Conservation (phyloP, 1,284 basidiomycete genomes). For the Sporisorium graminicola region DNA sequence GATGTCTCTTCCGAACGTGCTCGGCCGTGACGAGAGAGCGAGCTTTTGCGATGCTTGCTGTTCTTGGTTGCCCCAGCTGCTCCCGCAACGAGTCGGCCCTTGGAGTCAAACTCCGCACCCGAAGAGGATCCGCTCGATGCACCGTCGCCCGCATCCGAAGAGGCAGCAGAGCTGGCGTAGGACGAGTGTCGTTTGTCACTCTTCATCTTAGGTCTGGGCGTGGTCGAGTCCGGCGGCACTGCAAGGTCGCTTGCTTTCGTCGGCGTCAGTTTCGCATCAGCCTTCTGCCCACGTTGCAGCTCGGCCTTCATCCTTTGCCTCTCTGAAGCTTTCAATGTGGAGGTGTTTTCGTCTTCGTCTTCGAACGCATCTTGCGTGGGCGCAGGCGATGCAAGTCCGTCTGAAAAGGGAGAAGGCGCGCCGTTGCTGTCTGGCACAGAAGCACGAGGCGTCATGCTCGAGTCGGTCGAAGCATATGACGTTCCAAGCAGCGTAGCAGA, state of each 20-base stretch:
- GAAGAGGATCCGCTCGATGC: conserved; percentile 34
- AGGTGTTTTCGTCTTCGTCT: conserved; percentile 25
- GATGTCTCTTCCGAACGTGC: conserved; percentile 31
- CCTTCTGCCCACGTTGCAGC: conserved; percentile 19
- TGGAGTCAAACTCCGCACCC: conserved; percentile 31
- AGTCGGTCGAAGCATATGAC: conserved; percentile 49
- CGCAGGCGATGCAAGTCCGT: conserved; percentile 5
- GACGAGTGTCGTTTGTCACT: conserved; percentile 22
- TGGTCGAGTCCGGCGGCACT: conserved; percentile 7
- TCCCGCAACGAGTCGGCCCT: conserved; percentile 14
- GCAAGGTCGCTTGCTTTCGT: conserved; percentile 10
- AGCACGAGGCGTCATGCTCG: conserved; percentile 47
- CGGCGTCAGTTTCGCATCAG: conserved; percentile 20
- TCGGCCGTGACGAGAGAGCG: conserved; percentile 21
- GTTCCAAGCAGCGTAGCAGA: conserved; percentile 21
- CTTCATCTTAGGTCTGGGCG: conserved; percentile 26
- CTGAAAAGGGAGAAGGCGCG: conserved; percentile 6
- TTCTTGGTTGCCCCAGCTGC: conserved; percentile 2
- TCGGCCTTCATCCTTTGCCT: conserved; percentile 40
- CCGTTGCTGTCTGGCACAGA: conserved; percentile 20
- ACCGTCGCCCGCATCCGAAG: conserved; percentile 20
- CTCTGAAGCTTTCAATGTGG: conserved; percentile 55
- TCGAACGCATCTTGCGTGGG: conserved; percentile 2
- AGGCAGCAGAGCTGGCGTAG: conserved; percentile 28
- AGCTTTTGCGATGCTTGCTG: conserved; percentile 21